These are phyloP conservation scores for Xanthoconium separans DNA, from an alignment of 1,284 basidiomycete genomes.

Conservation along the genomic window DNA sequence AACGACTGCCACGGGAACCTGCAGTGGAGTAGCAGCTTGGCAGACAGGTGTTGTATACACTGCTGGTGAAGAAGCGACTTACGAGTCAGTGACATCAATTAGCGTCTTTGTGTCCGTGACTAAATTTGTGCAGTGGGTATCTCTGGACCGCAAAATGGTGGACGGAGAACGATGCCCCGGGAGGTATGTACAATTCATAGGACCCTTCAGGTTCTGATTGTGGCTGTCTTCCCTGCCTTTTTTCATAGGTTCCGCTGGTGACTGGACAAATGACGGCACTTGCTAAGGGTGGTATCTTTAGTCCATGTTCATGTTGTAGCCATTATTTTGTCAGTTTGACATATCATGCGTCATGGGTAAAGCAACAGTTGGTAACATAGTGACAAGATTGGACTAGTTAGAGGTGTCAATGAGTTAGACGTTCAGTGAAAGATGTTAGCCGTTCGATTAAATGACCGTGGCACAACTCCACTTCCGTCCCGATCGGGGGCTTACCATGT, in stretches of 20 bases:
- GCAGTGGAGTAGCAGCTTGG: conserved; percentile 53
- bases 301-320: no score
- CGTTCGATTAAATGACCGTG: no score
- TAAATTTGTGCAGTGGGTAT: conserved; percentile 40
- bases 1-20: conserved; percentile 38
- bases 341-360: no score
- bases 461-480: not conserved
- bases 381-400: no score
- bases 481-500: not conserved
- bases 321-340: no score
- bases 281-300: conserved; percentile 31
- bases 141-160: conserved; percentile 61
- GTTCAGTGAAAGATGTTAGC: no score
- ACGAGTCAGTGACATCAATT: conserved; percentile 38
- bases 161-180: conserved; percentile 56
- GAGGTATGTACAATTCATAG: conserved; percentile 37
- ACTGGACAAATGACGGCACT: conserved; percentile 57
- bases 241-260: conserved; percentile 40
- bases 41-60: conserved; percentile 44
- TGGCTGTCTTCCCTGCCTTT: not conserved
- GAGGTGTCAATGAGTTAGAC: no score
- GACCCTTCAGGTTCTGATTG: not conserved
- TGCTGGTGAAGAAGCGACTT: conserved; percentile 51
- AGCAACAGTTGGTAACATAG: no score
- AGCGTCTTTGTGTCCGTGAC: not conserved